Base-by-base conservation (phyloP, 2,329 filamentous ascomycete genomes). In the Aspergillus brasiliensis region DNA sequence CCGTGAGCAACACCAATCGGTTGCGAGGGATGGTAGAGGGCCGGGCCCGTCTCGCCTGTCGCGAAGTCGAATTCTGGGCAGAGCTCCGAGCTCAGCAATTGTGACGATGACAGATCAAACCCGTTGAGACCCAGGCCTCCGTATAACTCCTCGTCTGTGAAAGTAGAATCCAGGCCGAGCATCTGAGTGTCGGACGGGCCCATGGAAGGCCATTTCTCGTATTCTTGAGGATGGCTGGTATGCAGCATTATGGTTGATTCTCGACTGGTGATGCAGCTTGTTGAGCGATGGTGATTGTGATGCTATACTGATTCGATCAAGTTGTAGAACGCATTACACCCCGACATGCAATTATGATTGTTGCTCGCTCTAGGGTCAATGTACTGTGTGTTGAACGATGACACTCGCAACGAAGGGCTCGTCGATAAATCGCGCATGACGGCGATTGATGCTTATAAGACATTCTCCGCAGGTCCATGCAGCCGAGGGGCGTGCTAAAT, bases 171-270 rank as follows among this genome's bases (percentile, higher is more conserved):
- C 17, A 62, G 47, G 11, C 25, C 49, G 51, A 59, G 60, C 10
- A 49, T 47, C 7, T 37, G 40, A 17, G 40, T 46, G 19, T 61
- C 60, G 23, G 58, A 37, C 10, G 57, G 55, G 40, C 64, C 63
- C 38, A 61, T 37, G 47, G 57, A 58, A 4, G 28, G 42, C 63
- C 65, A 65, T 42, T 25, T 47, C 17, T 58, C 28, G 31, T 54
- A 21, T 44, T 62, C 63, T 42, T 56, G 58, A 1, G 53, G 47
- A 34, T 52, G 31, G 25, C 10, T 58, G 7, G 52, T 55, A 13
- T 65, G 59, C 15, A 59, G 40, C 63, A 63, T 65, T 27, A 47
- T 54, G 13, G 25, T 1, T 27, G n/a, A 19, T 21, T 28, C 17
- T 15, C 15, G 25, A 15, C 8, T 17, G 8, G 17, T 28, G 13